phyloP scores from a whole-genome alignment of 1,284 basidiomycete genomes.

The Xerocomus minutiporus region DNA sequence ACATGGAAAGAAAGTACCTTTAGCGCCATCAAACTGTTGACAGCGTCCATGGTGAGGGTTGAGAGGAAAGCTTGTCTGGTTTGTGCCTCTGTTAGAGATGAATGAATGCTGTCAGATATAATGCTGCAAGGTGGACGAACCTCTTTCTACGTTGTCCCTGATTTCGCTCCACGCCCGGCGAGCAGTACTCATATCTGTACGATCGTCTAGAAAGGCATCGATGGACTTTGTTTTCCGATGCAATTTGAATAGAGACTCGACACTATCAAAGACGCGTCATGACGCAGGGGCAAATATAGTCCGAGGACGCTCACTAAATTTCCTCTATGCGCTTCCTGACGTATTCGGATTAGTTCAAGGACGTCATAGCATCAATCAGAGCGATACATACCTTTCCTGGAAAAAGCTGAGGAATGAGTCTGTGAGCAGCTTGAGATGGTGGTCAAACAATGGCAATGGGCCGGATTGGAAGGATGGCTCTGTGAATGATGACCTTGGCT shows the following conservation, averaged over 20 bases:
- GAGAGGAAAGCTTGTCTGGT: slow-evolving; percentile 71
- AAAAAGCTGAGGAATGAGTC: slow-evolving; percentile 83
- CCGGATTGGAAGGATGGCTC: slow-evolving; percentile 44
- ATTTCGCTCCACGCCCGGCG: slow-evolving; percentile 78
- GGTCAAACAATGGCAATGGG: slow-evolving; percentile 66
- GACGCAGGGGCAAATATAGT: background rate
- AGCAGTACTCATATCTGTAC: slow-evolving; percentile 55
- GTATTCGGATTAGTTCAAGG: slow-evolving; percentile 4
- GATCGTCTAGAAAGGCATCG: slow-evolving; percentile 64
- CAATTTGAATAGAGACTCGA: slow-evolving; percentile 66
- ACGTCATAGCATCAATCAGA: background rate
- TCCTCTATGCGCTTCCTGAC: slow-evolving; percentile 78
- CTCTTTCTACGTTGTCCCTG: slow-evolving; percentile 77
- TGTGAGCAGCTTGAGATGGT: slow-evolving; percentile 61
- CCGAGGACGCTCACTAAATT: slow-evolving; percentile 57
- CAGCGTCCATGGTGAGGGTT: slow-evolving; percentile 67
- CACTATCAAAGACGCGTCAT: slow-evolving; percentile 38
- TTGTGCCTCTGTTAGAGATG: slow-evolving; percentile 61
- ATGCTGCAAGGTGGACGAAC: slow-evolving; percentile 35
- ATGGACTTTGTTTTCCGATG: slow-evolving; percentile 66
- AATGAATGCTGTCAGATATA: background rate
- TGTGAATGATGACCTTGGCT: slow-evolving; percentile 39
- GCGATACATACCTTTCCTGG: slow-evolving; percentile 65
- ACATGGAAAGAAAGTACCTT: slow-evolving; percentile 46
- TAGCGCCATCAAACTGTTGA: slow-evolving; percentile 60